Base-by-base conservation (phyloP, 306 rosid genomes). In the Vigna nakashimae region DNA sequence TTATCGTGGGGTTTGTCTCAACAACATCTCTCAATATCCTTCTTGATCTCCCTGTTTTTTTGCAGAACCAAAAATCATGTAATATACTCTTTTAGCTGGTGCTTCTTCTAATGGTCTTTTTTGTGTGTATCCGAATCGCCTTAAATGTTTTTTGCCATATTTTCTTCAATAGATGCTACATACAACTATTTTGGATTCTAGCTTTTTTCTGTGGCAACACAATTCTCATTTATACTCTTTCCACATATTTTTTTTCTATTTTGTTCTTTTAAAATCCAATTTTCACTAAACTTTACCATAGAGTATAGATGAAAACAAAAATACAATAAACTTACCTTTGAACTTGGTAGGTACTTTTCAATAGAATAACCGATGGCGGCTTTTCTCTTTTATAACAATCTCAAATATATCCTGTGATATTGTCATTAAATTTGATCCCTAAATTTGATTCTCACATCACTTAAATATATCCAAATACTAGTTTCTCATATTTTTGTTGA, bases 391-490 rank as follows among this genome's bases (percentile, higher is more conserved):
- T 49, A 16, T 4, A 49, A n/a, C 18, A n/a, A 49, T 49, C 55
- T 34, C 38, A 30, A 30, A 30, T 30, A 30, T 30, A 30, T 30
- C 5, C 34, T 4, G 34, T 30, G 34, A 30, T 30, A 30, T 26
- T 26, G 28, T 26, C 28, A 26, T 26, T 26, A 26, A 26, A 26
- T 26, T 26, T 24, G 1, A n/a, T 20, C 14, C 30, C 60, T 55
- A 3, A 18, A 30, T 14, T 36, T 59, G 52, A 14, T 42, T 53
- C 52, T 65, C 20, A 42, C 13, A 50, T 62, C 46, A 60, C 16
- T 71, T 40, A 50, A 60, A 60, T 69, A 38, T 17, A 65, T 65
- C 60, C 24, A 20, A 46, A 63, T 76, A 50, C 53, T 46, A 46
- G 63, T 59, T 30, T 36, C 32, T 42, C 14, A 20, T 42, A 11